These are phyloP conservation scores for Aplosporella prunicola DNA, from an alignment of 2,329 filamentous ascomycete genomes.

Conservation along the genomic window DNA sequence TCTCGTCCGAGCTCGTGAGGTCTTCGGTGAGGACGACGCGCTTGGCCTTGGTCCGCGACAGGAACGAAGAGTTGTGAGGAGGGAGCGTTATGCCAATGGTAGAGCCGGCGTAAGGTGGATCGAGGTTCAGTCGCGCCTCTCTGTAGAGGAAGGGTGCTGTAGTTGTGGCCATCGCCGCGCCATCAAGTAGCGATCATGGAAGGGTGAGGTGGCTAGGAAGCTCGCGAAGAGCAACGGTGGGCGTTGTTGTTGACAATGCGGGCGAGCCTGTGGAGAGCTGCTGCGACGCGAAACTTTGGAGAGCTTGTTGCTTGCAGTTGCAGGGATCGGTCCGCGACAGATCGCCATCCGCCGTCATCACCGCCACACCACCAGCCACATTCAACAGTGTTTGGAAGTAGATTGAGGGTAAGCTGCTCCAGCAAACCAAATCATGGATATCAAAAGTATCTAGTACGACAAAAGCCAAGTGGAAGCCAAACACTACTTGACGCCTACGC, in stretches of 20 bases:
- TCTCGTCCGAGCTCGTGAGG: constrained; percentile 52
- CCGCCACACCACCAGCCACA: not conserved
- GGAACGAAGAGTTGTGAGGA: constrained; percentile 23
- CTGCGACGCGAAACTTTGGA: constrained; percentile 2
- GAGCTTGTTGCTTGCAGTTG: constrained; percentile 1
- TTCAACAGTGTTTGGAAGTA: no score
- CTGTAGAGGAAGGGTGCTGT: constrained; percentile 65
- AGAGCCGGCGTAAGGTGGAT: constrained; percentile 60
- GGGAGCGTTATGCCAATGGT: constrained; percentile 53
- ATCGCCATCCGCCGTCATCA: no score
- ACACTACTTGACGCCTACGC: no score
- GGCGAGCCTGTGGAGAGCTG: constrained; percentile 5
- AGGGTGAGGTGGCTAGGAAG: not conserved
- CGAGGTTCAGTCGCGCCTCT: constrained; percentile 77
- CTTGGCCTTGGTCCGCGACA: constrained; percentile 22
- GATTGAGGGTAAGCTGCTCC: no score
- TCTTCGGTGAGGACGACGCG: constrained; percentile 29
- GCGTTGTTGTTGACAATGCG: constrained; percentile 6
- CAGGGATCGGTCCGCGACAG: constrained; percentile 5
- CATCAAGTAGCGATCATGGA: constrained; percentile 36
- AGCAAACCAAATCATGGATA: no score
- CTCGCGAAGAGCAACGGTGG: constrained; percentile 1
- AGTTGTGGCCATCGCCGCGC: constrained; percentile 57
- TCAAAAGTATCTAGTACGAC: no score
- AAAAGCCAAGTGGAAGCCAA: no score